Base-by-base conservation (phyloP, 2,329 filamentous ascomycete genomes). In the Aspergillus quadricinctus region DNA sequence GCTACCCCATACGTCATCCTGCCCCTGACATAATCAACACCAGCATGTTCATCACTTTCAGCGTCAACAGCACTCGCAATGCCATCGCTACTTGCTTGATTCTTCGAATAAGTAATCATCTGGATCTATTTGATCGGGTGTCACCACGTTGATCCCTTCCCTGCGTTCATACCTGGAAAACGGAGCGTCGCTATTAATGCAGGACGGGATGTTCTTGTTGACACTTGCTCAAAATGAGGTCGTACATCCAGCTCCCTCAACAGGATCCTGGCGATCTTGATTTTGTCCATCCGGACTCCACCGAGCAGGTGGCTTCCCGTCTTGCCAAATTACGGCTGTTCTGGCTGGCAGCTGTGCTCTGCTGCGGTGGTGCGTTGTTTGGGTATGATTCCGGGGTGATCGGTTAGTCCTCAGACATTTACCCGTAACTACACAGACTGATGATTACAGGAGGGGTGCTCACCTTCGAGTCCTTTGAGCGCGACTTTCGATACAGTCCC, bases 321-420 rank as follows among this genome's bases (percentile, higher is more conserved):
- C 66, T 65, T 23, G 78, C 78, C 25, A 75, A 69, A 53, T 61
- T 79, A 35, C 71, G 80, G 55, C 78, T 79, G 29, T 83, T 81
- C 64, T 82, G 76, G 75, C 73, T 83, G 9, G 79, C 78, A 2
- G 70, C 71, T 1, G 76, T 82, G 3, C 76, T 81, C 11, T 83
- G 79, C 61, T 77, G 80, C 60, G 80, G 79, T 6, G 80, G 80
- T 0, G 79, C 73, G 9, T 59, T 76, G 5, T 76, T 76, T 55
- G 74, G 73, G 28, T 77, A 76, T 64, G 74, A 77, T 50, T 76
- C 73, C 4, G 74, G 74, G 1, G 72, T 77, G n/a, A 74, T 77
- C 40, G 77, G 74, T 76, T 63, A 49, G 65, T 35, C 11, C 31
- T 5, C 29, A 31, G 11, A 4, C 31, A 17, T 35, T 35, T 35